Percentiles rank a stretch among this genome's conserved stretches.
These are phyloP conservation scores for Populus deltoides DNA, from an alignment of 345 rosid genomes.

Conservation along the genomic window DNA sequence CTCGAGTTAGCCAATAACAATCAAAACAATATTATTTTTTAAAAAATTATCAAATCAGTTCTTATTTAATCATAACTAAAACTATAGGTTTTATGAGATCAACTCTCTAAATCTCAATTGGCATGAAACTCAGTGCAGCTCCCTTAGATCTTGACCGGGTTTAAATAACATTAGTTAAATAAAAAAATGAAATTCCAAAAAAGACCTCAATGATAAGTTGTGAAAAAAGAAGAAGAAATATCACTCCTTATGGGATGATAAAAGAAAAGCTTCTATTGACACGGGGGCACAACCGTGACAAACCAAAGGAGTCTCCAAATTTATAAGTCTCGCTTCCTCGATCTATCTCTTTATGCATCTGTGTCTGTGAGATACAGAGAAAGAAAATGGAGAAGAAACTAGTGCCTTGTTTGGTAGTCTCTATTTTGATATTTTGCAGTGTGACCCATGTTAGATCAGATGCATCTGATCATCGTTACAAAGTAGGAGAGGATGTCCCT, in stretches of 20 bases:
- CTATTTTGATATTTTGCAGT: neutral
- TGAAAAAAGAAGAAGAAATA: no score
- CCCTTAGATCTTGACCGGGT: no score
- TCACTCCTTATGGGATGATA: neutral
- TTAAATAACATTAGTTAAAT: no score
- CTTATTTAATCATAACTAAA: no score
- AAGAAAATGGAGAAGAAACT: neutral
- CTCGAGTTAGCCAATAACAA: no score
- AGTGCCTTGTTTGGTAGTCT: neutral
- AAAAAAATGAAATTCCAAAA: no score
- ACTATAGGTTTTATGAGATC: no score
- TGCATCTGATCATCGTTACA: conserved; percentile 36
- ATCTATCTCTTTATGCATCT: neutral
- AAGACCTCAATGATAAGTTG: no score
- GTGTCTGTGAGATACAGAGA: neutral
- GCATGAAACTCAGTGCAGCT: no score
- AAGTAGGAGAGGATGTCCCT: conserved; percentile 30
- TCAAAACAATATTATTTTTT: no score
- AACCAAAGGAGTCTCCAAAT: neutral
- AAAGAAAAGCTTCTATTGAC: neutral
- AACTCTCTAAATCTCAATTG: no score
- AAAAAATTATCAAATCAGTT: no score
- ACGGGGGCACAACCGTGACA: neutral
- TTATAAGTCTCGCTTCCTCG: neutral
- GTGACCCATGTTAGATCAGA: conserved; percentile 24